Conservation (phyloP, 2,329 filamentous ascomycete species). For the Epichloe gansuensis region DNA sequence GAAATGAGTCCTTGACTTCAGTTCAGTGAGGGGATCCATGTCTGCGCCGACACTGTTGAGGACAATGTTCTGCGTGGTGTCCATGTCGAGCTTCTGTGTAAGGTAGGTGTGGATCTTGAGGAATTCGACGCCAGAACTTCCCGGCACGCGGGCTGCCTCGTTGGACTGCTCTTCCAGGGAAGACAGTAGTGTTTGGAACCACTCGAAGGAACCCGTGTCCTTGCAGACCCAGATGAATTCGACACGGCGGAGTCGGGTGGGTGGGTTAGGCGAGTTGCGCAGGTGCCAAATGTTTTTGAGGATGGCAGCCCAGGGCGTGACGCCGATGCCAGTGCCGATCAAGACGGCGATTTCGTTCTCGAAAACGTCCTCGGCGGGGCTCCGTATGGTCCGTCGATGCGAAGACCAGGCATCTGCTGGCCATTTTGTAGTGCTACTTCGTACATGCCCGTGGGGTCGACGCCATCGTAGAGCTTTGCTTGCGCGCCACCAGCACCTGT, state of each 20-base stretch:
- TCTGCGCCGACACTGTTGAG: constrained; percentile 86
- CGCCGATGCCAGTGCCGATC: constrained; percentile 77
- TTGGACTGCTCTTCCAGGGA: constrained; percentile 80
- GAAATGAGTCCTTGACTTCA: constrained; percentile 85
- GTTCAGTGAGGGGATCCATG: constrained; percentile 82
- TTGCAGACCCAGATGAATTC: constrained; percentile 99
- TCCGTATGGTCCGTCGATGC: constrained; percentile 91
- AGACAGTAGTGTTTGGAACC: constrained; percentile 91
- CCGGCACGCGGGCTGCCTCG: constrained; percentile 53
- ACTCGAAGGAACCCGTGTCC: constrained; percentile 91
- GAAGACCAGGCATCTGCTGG: constrained; percentile 78
- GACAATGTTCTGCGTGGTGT: constrained; percentile 93
- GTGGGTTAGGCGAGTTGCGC: constrained; percentile 79
- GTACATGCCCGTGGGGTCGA: constrained; percentile 94
- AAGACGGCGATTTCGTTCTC: constrained; percentile 81
- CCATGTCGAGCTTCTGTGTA: constrained; percentile 81
- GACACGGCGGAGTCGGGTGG: constrained; percentile 77
- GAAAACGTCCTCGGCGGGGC: constrained; percentile 94
- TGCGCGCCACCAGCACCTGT: constrained; percentile 85
- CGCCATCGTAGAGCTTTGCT: constrained; percentile 76
- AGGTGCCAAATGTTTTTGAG: constrained; percentile 98
- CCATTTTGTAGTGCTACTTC: constrained; percentile 91
- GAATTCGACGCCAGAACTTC: constrained; percentile 66
- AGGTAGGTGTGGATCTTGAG: constrained; percentile 96
- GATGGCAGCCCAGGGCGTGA: constrained; percentile 77